phyloP scores from a whole-genome alignment of 768 basidiomycete genomes.

The Auricularia heimuer region DNA sequence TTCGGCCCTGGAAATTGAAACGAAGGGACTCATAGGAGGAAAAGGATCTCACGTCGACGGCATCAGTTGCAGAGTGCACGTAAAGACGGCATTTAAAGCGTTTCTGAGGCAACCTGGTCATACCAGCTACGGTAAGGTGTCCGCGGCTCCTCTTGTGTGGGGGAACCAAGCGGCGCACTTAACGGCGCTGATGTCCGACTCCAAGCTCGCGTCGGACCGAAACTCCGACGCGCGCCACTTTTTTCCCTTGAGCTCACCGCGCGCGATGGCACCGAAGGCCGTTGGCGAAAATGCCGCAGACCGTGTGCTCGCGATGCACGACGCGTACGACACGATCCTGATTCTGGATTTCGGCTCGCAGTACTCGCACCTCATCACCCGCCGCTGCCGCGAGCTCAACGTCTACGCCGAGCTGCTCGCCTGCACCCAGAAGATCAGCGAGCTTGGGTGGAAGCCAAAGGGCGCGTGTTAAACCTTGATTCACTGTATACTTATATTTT shows the following conservation, averaged over 20 bases:
- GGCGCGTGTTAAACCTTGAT: slow-evolving; percentile 34
- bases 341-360: slow-evolving; percentile 95
- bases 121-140: too few relatives aligned
- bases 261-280: background rate
- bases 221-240: too few relatives aligned
- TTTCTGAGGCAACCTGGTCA: too few relatives aligned
- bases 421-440: slow-evolving; percentile 83
- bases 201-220: too few relatives aligned
- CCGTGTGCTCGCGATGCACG: slow-evolving; percentile 46
- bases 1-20: too few relatives aligned
- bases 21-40: too few relatives aligned
- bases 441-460: slow-evolving; percentile 89
- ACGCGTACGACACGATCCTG: slow-evolving; percentile 90
- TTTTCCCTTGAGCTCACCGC: too few relatives aligned
- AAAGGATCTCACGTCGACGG: too few relatives aligned
- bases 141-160: too few relatives aligned
- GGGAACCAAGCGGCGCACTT: background rate
- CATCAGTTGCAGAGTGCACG: too few relatives aligned
- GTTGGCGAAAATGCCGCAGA: background rate
- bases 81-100: too few relatives aligned
- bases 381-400: slow-evolving; percentile 93
- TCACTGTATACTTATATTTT: background rate
- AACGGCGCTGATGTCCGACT: too few relatives aligned
- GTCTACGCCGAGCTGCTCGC: slow-evolving; percentile 98
- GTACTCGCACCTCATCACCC: slow-evolving; percentile 96